Conservation (phyloP, 208 protist species). For the Crithidia bombi region DNA sequence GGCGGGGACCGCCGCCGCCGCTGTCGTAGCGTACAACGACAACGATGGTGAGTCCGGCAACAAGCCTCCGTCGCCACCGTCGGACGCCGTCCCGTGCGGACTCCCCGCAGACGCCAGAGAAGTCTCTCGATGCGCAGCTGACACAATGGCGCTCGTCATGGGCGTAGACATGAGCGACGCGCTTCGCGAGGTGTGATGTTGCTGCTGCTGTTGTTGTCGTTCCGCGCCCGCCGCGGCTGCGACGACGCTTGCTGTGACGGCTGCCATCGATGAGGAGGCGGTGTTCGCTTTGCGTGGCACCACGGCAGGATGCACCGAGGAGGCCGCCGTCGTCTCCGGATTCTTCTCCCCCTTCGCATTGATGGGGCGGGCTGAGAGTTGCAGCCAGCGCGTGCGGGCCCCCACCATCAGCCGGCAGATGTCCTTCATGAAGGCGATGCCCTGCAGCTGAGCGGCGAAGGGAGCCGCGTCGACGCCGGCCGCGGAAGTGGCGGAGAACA, state of each 20-base stretch:
- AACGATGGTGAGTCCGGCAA: background rate
- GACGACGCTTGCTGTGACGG: slow-evolving; percentile 22
- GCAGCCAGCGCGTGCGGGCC: slow-evolving; percentile 32
- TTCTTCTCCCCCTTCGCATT: too few relatives aligned
- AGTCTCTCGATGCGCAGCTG: background rate
- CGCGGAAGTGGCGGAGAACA: background rate
- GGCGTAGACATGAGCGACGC: slow-evolving; percentile 15
- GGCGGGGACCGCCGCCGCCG: background rate
- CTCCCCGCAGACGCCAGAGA: background rate
- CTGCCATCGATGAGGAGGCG: slow-evolving; percentile 29
- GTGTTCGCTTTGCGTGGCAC: background rate
- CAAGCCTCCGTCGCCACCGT: background rate
- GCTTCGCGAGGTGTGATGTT: background rate
- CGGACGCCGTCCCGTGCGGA: background rate
- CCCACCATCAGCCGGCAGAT: slow-evolving; percentile 50
- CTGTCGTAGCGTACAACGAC: background rate
- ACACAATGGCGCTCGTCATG: slow-evolving; percentile 2
- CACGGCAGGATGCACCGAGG: background rate
- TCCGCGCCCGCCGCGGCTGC: slow-evolving; percentile 17
- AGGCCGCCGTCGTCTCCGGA: too few relatives aligned
- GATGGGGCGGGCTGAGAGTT: too few relatives aligned
- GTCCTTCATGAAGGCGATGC: slow-evolving; percentile 67
- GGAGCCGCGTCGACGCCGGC: background rate
- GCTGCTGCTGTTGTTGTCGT: slow-evolving; percentile 21
- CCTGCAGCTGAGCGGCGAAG: slow-evolving; percentile 56